Base-by-base conservation (phyloP, 257 asterid species). In the Coffea canephora region DNA sequence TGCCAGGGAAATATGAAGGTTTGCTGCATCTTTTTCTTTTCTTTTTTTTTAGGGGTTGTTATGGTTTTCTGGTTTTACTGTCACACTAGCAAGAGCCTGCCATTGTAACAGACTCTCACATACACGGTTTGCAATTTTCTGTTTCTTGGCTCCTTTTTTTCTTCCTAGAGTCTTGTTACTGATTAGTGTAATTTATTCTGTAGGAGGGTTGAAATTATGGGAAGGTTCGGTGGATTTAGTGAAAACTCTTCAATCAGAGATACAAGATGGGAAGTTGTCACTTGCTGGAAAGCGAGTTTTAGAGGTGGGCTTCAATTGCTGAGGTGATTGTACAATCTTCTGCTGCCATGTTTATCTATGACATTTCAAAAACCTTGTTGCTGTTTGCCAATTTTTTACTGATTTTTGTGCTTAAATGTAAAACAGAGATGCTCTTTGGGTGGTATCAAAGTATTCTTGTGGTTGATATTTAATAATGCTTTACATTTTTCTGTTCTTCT, bases 1-100 rank as follows among this genome's bases (percentile, higher is more conserved):
- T 91, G 76, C 99, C 98, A 0, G 99, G 99, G 3, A 92, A 94
- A 86, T 96, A 96, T 73, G 99, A 96, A 96, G 98, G 99, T 94
- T 50, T 21, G 88, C 64, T 48, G 39, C 39, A 61, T 9, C 43
- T 39, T 41, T 61, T 10, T 55, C 2, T 71, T 15, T 34, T 8
- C 5, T 46, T 31, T 31, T 31, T 31, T 31, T 31, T 31, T 31
- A 31, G 34, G 34, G 34, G 34, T 31, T 49, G 12, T 10, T 59
- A 41, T 39, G 39, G 3, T 54, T 54, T 61, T 55, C 7, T 50
- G 13, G 14, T 52, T 48, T 48, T 48, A 48, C 4, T 5, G 15
- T 0, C 36, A 18, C 19, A 13, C 9, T 59, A 61, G n/a, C 27
- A 68, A n/a, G 15, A 16, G 14, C 16, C 7, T 12, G 11, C 9